A percentile compares a stretch with the other conserved stretches of the same genome.
Evolutionary conservation across 495 filamentous ascomycete genomes (phyloP).

Genomic region (Podospora sp.): DNA sequence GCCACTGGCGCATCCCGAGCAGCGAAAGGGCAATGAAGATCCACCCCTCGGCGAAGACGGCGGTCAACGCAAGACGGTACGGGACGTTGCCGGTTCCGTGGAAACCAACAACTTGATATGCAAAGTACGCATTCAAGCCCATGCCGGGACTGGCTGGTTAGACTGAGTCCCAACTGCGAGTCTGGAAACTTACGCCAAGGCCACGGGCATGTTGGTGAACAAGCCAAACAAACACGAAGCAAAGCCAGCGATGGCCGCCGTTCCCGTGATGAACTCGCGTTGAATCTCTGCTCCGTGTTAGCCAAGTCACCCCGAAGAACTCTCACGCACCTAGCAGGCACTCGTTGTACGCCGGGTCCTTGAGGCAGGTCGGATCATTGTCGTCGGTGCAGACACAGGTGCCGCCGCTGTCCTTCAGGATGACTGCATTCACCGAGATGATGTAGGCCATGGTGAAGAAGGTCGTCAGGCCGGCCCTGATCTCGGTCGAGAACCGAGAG

Average conservation of each 20-base stretch:
- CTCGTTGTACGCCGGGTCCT: slow-evolving; percentile 10
- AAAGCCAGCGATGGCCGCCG: slow-evolving; percentile 66
- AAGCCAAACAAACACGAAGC: slow-evolving; percentile 49
- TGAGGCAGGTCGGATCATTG: neutral
- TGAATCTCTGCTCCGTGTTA: slow-evolving; percentile 54
- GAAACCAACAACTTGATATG: slow-evolving; percentile 74
- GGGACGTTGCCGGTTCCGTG: slow-evolving; percentile 67
- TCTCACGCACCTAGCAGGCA: slow-evolving; percentile 2
- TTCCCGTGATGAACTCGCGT: slow-evolving; percentile 73
- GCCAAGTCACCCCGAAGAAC: neutral
- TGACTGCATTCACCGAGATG: slow-evolving; percentile 55
- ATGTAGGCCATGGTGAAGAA: slow-evolving; percentile 84
- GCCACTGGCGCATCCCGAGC: slow-evolving; percentile 76
- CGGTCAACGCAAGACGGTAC: slow-evolving; percentile 69
- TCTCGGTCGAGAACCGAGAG: slow-evolving; percentile 64
- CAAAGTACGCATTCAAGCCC: slow-evolving; percentile 77
- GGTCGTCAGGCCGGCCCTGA: slow-evolving; percentile 73
- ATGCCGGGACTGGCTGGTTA: slow-evolving; percentile 63
- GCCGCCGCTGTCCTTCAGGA: slow-evolving; percentile 10
- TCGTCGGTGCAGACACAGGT: slow-evolving; percentile 9
- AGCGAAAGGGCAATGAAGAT: slow-evolving; percentile 62
- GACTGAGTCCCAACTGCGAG: neutral
- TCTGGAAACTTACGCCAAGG: slow-evolving; percentile 54
- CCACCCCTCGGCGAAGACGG: slow-evolving; percentile 76
- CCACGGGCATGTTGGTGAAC: slow-evolving; percentile 52